Percentiles rank a stretch among this genome's conserved stretches.
phyloP scores from a whole-genome alignment of 1,284 basidiomycete species.

The Cryptococcus floricola region DNA sequence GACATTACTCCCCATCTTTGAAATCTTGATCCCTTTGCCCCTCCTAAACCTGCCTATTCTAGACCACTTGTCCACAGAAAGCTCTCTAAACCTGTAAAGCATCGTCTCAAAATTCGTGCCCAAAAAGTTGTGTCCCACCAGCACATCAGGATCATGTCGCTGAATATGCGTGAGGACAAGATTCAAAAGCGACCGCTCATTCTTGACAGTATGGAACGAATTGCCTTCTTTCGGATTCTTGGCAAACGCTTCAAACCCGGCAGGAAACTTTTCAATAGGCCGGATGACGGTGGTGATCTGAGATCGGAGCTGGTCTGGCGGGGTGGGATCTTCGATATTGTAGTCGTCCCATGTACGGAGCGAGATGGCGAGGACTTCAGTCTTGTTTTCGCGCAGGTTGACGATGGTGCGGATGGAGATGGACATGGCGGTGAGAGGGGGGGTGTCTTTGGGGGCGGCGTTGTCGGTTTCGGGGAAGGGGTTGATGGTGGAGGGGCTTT shows the following conservation, averaged over 20 bases:
- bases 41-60: slow-evolving; percentile 88
- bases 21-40: slow-evolving; percentile 61
- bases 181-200: slow-evolving; percentile 82
- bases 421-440: slow-evolving; percentile 88
- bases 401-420: slow-evolving; percentile 86
- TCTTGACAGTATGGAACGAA: slow-evolving; percentile 69
- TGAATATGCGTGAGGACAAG: slow-evolving; percentile 76
- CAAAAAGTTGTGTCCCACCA: slow-evolving; percentile 91
- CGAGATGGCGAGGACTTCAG: slow-evolving; percentile 84
- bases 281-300: slow-evolving; percentile 85
- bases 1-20: slow-evolving; percentile 78
- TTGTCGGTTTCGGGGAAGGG: slow-evolving; percentile 72
- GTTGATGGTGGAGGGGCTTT: slow-evolving; percentile 82
- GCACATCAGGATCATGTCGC: slow-evolving; percentile 87
- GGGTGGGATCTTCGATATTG: slow-evolving; percentile 81
- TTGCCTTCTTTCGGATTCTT: slow-evolving; percentile 59
- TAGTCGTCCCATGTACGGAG: slow-evolving; percentile 76
- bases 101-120: slow-evolving; percentile 89
- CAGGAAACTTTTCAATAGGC: slow-evolving; percentile 82
- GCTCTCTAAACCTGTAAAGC: slow-evolving; percentile 83
- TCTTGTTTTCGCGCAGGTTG: slow-evolving; percentile 89
- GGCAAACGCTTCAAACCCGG: slow-evolving; percentile 71
- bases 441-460: slow-evolving; percentile 72
- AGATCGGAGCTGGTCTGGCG: slow-evolving; percentile 78
- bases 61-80: slow-evolving; percentile 89